Base-by-base conservation (phyloP, 768 basidiomycete species). In the Termitomyces sp. region DNA sequence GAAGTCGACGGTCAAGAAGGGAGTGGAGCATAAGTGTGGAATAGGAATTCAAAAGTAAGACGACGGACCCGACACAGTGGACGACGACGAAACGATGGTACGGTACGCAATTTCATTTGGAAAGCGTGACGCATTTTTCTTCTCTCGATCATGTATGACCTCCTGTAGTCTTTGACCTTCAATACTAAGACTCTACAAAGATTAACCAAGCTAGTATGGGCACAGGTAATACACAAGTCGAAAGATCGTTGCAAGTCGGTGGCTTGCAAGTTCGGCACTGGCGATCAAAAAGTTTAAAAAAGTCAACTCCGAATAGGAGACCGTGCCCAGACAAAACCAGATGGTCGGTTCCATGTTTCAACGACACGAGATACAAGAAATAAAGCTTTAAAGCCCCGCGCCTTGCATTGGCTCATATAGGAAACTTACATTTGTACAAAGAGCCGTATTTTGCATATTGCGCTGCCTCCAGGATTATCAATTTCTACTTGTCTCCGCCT, bases 61-160 rank as follows among this genome's bases (percentile, higher is more conserved):
- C 23, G 23, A 23, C 68, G 66, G 70, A 77, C 72, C 75, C 75
- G 75, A 70, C 61, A 68, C 71, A 74, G 70, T 69, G 75, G 76
- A 71, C 38, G 28, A 53, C 62, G 65, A 68, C 67, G 75, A 74
- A 77, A 75, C 74, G 71, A 70, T 67, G 67, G 72, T 71, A 66
- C 65, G 75, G 75, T 77, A 75, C 67, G 56, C 49, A 50, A 67
- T 65, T 66, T 59, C 61, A 64, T 67, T 61, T 58, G 63, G 58
- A 58, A 49, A 40, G 63, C 52, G 41, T 64, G 63, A 62, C 63
- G 52, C 20, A 50, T 56, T 56, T 63, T 49, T 54, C 57, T 41
- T 40, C 38, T 28, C 7, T 28, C 40, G 53, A 54, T 54, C 40
- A 41, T 18, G 32, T 13, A 40, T n/a, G 36, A 43, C 40, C 36